These are phyloP conservation scores for Ophiostoma tasmaniense DNA, from an alignment of 2,329 filamentous ascomycete species.

Conservation along the genomic window DNA sequence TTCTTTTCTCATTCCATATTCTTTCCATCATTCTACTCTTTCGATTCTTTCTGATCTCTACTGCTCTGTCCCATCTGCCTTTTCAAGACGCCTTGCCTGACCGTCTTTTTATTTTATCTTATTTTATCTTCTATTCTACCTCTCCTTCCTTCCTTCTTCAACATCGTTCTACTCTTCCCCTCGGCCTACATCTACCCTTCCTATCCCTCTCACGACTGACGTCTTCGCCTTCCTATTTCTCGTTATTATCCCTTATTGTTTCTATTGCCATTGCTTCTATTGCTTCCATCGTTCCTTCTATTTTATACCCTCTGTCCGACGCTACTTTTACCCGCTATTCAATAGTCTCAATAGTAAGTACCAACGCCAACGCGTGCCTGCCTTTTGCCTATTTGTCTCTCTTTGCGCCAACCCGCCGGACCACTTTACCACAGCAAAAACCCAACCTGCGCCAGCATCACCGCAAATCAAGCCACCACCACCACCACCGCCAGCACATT, in stretches of 20 bases:
- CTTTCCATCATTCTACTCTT: not conserved
- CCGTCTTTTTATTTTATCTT: not conserved
- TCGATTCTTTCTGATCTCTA: not conserved
- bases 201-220: not conserved
- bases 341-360: slow-evolving; percentile 11
- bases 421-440: not conserved
- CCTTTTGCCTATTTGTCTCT: not conserved
- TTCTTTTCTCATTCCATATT: not conserved
- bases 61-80: not conserved
- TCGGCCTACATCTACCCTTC: not conserved
- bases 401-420: not conserved
- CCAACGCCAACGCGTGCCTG: not conserved
- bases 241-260: not conserved
- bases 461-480: not conserved
- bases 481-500: not conserved
- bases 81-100: not conserved
- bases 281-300: not conserved
- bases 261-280: not conserved
- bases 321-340: slow-evolving; percentile 9
- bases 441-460: no score
- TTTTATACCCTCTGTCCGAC: not conserved
- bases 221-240: not conserved
- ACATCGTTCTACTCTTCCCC: not conserved
- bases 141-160: not conserved
- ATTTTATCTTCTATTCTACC: not conserved